Evolutionary conservation across 768 basidiomycete genomes (phyloP), one percentile per base, ranked within the genome.

Genomic region (Boletus subparvulus): DNA sequence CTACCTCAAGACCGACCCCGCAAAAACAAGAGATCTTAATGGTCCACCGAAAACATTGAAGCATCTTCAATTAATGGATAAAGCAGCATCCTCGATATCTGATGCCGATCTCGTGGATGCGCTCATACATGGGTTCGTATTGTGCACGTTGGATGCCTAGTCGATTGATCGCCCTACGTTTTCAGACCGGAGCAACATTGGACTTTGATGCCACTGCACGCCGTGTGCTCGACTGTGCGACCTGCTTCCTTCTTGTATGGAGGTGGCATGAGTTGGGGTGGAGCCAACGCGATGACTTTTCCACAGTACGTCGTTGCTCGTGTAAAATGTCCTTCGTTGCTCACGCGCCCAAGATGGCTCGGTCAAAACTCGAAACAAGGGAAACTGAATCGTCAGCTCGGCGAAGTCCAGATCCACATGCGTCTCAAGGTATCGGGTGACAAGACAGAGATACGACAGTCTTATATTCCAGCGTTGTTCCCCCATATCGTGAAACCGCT

Each of bases 361-460:
- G 96, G 96, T 10, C 94, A 98, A 68, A 98, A 98, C 72, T 98
- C 97, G 55, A 96, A 95, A 67, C 88, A 91, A 70, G 79, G 66
- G 61, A 97, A 96, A 65, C 80, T 98, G 1, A 77, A 69, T 52
- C 82, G 95, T 37, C 87, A 90, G 60, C 78, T 99, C 17, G 82
- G 82, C 37, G 97, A 99, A 56, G 86, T 98, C 11, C 96, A 98
- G 71, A 90, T 93, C 43, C 88, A 89, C 47, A 97, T 98, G 97
- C 87, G 97, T 3, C 80, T 98, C 55, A 90, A 88, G 65, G 91
- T 94, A 0, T 96, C 95, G 9, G 94, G 92, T 7, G 86, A 96
- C 74, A 89, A 89, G 73, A 71, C 79, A 7, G 96, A 98, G 72
- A 92, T 98, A 61, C 82, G 97, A 49, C 89, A 93, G 69, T 86